Percentiles rank a stretch among this genome's conserved stretches.
Conservation (phyloP, 1,284 basidiomycete species). For the Cryptococcus maquisensis region DNA sequence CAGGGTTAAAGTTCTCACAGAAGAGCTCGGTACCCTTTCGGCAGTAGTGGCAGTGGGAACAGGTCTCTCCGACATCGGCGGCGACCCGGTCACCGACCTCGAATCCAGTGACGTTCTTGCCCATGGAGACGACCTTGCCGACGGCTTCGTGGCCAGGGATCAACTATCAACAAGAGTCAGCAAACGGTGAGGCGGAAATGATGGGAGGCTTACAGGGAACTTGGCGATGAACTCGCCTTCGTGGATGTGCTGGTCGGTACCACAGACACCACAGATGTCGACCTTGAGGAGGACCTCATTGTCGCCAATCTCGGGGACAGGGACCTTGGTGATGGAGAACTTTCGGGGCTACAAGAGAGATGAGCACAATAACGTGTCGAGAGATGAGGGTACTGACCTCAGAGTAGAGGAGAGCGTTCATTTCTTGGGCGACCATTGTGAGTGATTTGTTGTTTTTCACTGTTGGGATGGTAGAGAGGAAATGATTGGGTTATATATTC, state of each 20-base stretch:
- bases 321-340: conserved; percentile 60
- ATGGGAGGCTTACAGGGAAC: conserved; percentile 54
- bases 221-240: conserved; percentile 69
- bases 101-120: conserved; percentile 66
- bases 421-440: conserved; percentile 30
- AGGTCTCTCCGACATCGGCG: conserved; percentile 61
- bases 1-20: conserved; percentile 72
- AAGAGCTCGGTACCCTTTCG: conserved; percentile 66
- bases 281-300: conserved; percentile 67
- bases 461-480: neutral
- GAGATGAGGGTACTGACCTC: conserved; percentile 22
- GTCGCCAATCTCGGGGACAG: conserved; percentile 60
- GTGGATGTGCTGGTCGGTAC: conserved; percentile 71
- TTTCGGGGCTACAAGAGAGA: conserved; percentile 54
- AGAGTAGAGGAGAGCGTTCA: conserved; percentile 43
- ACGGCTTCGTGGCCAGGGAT: conserved; percentile 79
- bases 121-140: conserved; percentile 63
- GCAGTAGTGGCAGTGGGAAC: conserved; percentile 76
- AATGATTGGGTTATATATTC: neutral
- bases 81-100: conserved; percentile 69
- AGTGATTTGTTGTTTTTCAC: neutral
- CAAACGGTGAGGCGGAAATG: conserved; percentile 11
- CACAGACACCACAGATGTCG: conserved; percentile 60
- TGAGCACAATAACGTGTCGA: neutral
- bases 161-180: conserved; percentile 52